These are phyloP conservation scores for Phaeosphaeria sp. DNA, from an alignment of 2,329 filamentous ascomycete genomes.

Conservation along the genomic window DNA sequence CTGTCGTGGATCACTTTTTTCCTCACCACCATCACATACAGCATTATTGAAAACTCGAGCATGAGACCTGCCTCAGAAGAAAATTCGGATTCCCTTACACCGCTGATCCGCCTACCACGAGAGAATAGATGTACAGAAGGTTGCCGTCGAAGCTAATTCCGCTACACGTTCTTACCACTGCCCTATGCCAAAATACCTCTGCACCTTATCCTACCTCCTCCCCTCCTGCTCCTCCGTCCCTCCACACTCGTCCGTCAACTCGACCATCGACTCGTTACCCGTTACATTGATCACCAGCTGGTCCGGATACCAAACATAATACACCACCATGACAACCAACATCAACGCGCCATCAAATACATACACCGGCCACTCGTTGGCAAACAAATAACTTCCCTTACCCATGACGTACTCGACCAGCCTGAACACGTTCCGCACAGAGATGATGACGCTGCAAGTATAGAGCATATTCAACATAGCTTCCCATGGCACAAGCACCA, in stretches of 20 bases:
- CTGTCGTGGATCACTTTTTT: no score
- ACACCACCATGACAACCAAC: conserved; percentile 24
- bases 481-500: conserved; percentile 36
- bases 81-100: no score
- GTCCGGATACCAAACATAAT: conserved; percentile 14
- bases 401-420: conserved; percentile 51
- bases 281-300: conserved; percentile 3
- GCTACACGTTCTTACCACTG: no score
- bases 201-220: no score
- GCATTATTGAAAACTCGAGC: no score
- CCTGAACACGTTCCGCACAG: conserved; percentile 54
- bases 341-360: conserved; percentile 58
- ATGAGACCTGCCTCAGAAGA: no score
- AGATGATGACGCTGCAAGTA: conserved; percentile 46
- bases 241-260: conserved; percentile 5
- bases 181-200: no score
- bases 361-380: conserved; percentile 59
- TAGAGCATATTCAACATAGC: conserved; percentile 44
- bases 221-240: neutral
- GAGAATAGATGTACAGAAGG: no score
- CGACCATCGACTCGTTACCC: conserved; percentile 10
- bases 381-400: conserved; percentile 54
- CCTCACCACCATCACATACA: no score
- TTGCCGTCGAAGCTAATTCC: no score
- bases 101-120: no score